These are phyloP conservation scores for Pseudopyrenochaeta lycopersici DNA, from an alignment of 2,329 filamentous ascomycete genomes.

Conservation along the genomic window DNA sequence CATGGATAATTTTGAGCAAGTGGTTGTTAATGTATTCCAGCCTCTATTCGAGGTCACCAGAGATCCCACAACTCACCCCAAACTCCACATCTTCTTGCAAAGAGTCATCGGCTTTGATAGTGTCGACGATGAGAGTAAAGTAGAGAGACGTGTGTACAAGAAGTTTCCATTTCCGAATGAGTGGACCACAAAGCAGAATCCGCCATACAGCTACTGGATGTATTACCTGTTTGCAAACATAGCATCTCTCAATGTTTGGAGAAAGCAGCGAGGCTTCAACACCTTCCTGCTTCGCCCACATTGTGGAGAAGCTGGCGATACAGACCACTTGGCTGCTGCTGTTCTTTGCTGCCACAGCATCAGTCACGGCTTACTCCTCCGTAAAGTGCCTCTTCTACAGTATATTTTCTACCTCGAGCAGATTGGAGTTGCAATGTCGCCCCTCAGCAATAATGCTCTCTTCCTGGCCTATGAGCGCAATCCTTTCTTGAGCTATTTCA, in stretches of 20 bases:
- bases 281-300: conserved; percentile 93
- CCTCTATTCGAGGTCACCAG: conserved; percentile 94
- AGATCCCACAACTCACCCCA: conserved; percentile 85
- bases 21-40: conserved; percentile 90
- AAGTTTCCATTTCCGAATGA: conserved; percentile 92
- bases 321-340: conserved; percentile 92
- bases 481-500: conserved; percentile 95
- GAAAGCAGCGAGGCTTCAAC: conserved; percentile 91
- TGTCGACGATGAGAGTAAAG: conserved; percentile 97
- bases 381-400: conserved; percentile 93
- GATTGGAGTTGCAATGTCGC: conserved; percentile 99
- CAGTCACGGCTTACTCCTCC: conserved; percentile 88
- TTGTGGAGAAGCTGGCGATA: conserved; percentile 96
- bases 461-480: conserved; percentile 98
- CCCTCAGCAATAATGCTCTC: conserved; percentile 94
- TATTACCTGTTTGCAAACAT: conserved; percentile 98
- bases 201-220: conserved; percentile 98
- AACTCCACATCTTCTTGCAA: conserved; percentile 93
- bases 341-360: conserved; percentile 95
- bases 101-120: conserved; percentile 96
- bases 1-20: conserved; percentile 89
- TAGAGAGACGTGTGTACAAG: conserved; percentile 90
- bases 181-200: conserved; percentile 94
- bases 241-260: conserved; percentile 88
- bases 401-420: conserved; percentile 99